Base-by-base conservation (phyloP, 2,329 filamentous ascomycete genomes). In the Colletotrichum abscissum region DNA sequence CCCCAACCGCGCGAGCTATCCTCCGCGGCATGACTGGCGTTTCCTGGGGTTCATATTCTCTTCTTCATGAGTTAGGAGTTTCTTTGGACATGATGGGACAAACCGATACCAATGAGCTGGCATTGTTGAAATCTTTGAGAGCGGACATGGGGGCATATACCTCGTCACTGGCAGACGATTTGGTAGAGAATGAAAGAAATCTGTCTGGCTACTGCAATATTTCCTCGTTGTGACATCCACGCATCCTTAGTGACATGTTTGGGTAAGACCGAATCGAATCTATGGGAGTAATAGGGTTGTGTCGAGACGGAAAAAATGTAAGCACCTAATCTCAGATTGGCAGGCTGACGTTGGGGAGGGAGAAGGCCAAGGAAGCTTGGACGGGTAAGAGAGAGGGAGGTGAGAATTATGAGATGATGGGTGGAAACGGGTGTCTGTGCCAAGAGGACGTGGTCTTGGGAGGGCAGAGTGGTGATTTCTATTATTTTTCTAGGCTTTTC, bases 41-140 rank as follows among this genome's bases (percentile, higher is more conserved):
- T 67, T 26, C 56, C 22, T 26, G 22, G 42, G 67, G 24, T 54
- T 63, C 6, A 60, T 59, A 65, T 55, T 67, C 6, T 63, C 63
- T 65, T 35, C 30, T 56, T 35, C 38, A 38, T 58, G 54, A 22
- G 60, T 67, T 26, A 54, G 46, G 58, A 16, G 58, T 11, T 26
- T 42, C 11, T 30, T 52, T 46, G n/a, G 30, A 67, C 38, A 28
- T 22, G 46, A 5, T 63, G 24, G 52, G 57, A 62, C 22, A 67
- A 67, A 16, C 55, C 56, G 70, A 73, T 73, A 70, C 70, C 70
- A 73, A 70, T 70, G 59, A 70, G 67, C 60, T 73, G 70, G 55
- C 70, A 73, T 70, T 70, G 58, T 60, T 63, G 38, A 72, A 38
- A 33, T 70, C 69, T 73, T 73, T 55, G 60, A 26, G 42, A 26